Percentiles rank a stretch among this genome's conserved stretches.
Conservation (phyloP, 345 rosid species). For the Pistacia atlantica region DNA sequence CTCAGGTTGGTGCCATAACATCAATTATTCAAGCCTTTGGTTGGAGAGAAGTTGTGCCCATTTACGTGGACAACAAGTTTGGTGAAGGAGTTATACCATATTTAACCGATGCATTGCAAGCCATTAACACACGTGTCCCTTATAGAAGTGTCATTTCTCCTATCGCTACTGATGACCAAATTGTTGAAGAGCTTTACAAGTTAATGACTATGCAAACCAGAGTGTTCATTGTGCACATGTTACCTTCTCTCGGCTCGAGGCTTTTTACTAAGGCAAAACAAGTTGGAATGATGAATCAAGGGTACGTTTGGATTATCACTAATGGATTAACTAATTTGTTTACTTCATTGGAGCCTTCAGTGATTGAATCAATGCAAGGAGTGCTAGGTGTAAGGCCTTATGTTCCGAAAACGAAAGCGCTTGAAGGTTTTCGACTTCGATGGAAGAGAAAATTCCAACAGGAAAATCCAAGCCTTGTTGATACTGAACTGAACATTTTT, state of each 20-base stretch:
- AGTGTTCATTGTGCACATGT: slow-evolving; percentile 58
- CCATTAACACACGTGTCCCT: slow-evolving; percentile 41
- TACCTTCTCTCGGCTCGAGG: slow-evolving; percentile 32
- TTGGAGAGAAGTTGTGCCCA: slow-evolving; percentile 60
- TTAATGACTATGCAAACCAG: slow-evolving; percentile 50
- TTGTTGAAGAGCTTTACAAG: slow-evolving; percentile 50
- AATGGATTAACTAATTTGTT: slow-evolving; percentile 32
- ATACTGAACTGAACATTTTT: slow-evolving; percentile 12
- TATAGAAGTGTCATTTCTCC: slow-evolving; percentile 46
- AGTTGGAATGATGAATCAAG: slow-evolving; percentile 52
- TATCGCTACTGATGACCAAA: slow-evolving; percentile 45
- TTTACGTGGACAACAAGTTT: slow-evolving; percentile 44
- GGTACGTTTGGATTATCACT: slow-evolving; percentile 52
- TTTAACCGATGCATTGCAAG: slow-evolving; percentile 47
- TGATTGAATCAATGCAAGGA: slow-evolving; percentile 44
- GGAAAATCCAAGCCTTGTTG: slow-evolving; percentile 13
- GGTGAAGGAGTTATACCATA: slow-evolving; percentile 55
- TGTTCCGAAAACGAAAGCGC: slow-evolving; percentile 25
- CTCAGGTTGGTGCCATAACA: slow-evolving; percentile 45
- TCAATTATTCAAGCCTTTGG: slow-evolving; percentile 43
- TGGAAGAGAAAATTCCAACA: slow-evolving; percentile 35
- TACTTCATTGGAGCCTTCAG: slow-evolving; percentile 1
- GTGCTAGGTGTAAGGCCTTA: slow-evolving; percentile 41
- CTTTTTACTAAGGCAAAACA: slow-evolving; percentile 45
- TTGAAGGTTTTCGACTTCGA: slow-evolving; percentile 26